Base-by-base conservation (phyloP, 495 filamentous ascomycete species). In the Neurospora sp. region DNA sequence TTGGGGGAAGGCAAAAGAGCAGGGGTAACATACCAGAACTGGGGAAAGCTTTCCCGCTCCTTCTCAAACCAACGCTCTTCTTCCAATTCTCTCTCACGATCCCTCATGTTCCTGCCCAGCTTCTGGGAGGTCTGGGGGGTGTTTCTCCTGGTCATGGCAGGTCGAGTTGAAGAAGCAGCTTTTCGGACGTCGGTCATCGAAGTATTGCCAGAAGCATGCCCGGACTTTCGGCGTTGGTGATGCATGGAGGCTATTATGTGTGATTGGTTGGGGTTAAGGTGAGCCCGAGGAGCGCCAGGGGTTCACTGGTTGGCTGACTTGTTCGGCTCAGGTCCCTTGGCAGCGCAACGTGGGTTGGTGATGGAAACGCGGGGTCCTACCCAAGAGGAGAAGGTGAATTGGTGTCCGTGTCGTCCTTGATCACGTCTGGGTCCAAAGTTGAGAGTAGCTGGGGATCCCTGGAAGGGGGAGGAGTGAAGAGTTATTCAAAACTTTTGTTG, bases 161-260 rank as follows among this genome's bases (percentile, higher is more conserved):
- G 82, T 35, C 83, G 77, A 40, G 82, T 77, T 3, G 76, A 74
- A n/a, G 76, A 74, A 48, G 78, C 78, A 20, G 78, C 78, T 72
- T 84, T 86, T 42, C 84, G 82, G 20, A 84, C 83, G 73, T 86
- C 84, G 35, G 84, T 86, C 75, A 81, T 82, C 53, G 84, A 86
- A 53, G 83, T 79, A 75, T 84, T 84, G 74, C 81, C 82, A 72
- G 83, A 82, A 76, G 70, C 77, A 78, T 84, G 83, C 31, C 84
- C 84, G 72, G 84, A 85, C 78, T 79, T 84, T 75, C 84, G 81
- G 74, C 84, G 83, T 72, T 79, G 80, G 76, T 86, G 84, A 78
- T 85, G 83, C 84, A 86, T 86, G 37, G 73, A 70, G 74, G 35
- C 69, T 22, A 45, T 20, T 35, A 31, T 69, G 17, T 74, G 70